Evolutionary conservation across 169 alveolate genomes (phyloP), one percentile per base, ranked within the genome.

Genomic region (Cystoisospora suis): DNA sequence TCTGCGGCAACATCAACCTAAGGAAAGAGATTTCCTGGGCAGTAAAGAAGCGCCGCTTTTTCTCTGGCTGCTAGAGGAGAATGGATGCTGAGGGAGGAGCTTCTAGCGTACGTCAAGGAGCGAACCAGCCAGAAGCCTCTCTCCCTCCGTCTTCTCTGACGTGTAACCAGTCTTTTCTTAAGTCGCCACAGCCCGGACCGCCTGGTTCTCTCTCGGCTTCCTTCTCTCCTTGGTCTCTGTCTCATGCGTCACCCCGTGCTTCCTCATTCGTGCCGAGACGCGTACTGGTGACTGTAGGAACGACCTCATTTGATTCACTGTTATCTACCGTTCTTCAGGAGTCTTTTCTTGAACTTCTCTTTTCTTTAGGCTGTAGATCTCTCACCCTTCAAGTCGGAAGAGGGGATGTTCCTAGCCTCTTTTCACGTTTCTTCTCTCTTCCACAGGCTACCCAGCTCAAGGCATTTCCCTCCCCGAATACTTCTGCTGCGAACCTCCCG

Each of bases 201-300:
- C 40, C 77, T 15, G 45, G 15, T 12, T 5, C 77, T 23, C 12
- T 20, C 5, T 65, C 77, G 7, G 77, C 42, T 2, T 3, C 77
- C 7, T 65, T 44, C 12, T 3, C 77, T 59, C 4, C 75, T 9
- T 59, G 32, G 9, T 59, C 75, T 59, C 75, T 59, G 34, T 9
- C 75, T 3, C n/a, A n/a, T n/a, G n/a, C n/a, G 75, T 59, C 75
- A 3, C 75, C 75, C 75, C 75, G 4, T 20, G 65, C 9, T 20
- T 15, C 75, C 32, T 20, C 5, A 3, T 72, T 72, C 56, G 1
- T 9, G 32, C 83, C 83, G 3, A 20, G 23, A n/a, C 61, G 36
- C 36, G 92, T 87, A 9, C 53, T 87, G 20, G 80, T 87, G 53
- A 87, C 92, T 0, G 92, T 87, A 6, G 92, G 92, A 0, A 87